These are phyloP conservation scores for Colletotrichum abscissum DNA, from an alignment of 2,329 filamentous ascomycete species.

Conservation along the genomic window DNA sequence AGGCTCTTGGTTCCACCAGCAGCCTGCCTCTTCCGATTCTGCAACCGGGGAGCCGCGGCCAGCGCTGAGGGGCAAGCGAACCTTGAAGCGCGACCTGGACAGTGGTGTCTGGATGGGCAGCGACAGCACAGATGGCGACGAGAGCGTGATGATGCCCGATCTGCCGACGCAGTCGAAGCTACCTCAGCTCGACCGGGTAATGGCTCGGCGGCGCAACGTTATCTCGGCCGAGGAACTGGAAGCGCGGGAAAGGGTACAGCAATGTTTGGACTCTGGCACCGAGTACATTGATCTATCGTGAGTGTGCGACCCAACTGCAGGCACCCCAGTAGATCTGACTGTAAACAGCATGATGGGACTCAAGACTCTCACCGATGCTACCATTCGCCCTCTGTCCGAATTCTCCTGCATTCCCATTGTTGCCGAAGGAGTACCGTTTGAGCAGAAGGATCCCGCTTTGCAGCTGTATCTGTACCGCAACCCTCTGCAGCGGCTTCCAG, in stretches of 20 bases:
- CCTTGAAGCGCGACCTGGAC: slow-evolving; percentile 70
- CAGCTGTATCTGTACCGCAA: slow-evolving; percentile 73
- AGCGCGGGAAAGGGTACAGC: slow-evolving; percentile 59
- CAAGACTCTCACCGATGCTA: slow-evolving; percentile 64
- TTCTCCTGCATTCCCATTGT: slow-evolving; percentile 66
- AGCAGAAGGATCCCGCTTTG: slow-evolving; percentile 67
- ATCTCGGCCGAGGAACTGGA: slow-evolving; percentile 55
- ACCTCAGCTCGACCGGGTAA: slow-evolving; percentile 49
- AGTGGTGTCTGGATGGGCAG: slow-evolving; percentile 78
- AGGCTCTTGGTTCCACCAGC: slow-evolving; percentile 76
- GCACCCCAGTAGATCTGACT: slow-evolving; percentile 13
- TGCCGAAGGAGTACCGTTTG: slow-evolving; percentile 67
- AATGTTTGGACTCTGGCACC: slow-evolving; percentile 67
- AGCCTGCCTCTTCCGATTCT: slow-evolving; percentile 60
- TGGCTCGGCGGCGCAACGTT: slow-evolving; percentile 40
- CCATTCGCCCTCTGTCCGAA: slow-evolving; percentile 66
- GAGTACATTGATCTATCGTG: slow-evolving; percentile 73
- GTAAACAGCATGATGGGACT: slow-evolving; percentile 56
- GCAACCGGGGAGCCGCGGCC: slow-evolving; percentile 54
- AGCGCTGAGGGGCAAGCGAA: slow-evolving; percentile 58
- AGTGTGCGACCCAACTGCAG: slow-evolving; percentile 42
- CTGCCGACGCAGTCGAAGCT: slow-evolving; percentile 48
- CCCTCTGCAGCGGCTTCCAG: slow-evolving; percentile 64
- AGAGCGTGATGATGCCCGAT: slow-evolving; percentile 47
- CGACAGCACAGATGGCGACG: slow-evolving; percentile 62